Evolutionary conservation across 768 basidiomycete genomes (phyloP).

Genomic region (Phylloporus sp.): DNA sequence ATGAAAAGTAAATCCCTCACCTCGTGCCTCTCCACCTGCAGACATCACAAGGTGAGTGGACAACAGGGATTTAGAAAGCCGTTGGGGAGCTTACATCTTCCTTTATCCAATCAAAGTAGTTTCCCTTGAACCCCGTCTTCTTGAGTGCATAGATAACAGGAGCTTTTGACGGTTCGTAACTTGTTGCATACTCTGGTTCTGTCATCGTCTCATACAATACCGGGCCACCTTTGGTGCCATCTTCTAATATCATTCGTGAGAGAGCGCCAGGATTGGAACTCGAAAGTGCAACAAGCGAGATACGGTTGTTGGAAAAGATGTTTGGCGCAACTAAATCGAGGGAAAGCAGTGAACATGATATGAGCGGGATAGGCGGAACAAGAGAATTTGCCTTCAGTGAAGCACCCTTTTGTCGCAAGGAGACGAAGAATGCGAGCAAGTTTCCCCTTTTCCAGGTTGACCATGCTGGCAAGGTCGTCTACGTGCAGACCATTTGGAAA

Average conservation of each 20-base stretch:
- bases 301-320: slow-evolving; percentile 32
- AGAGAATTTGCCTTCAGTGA: slow-evolving; percentile 30
- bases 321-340: slow-evolving; percentile 21
- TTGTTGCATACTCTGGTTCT: slow-evolving; percentile 24
- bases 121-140: slow-evolving; percentile 12
- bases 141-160: slow-evolving; percentile 20
- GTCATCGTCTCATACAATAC: slow-evolving; percentile 24
- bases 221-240: slow-evolving; percentile 12
- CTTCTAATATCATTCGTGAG: slow-evolving; percentile 4
- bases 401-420: slow-evolving; percentile 30
- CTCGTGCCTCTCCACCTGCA: slow-evolving; percentile 14
- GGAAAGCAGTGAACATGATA: background rate
- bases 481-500: slow-evolving; percentile 28
- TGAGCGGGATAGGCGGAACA: too few relatives aligned
- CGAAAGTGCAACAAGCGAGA: slow-evolving; percentile 27
- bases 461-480: slow-evolving; percentile 21
- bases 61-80: too few relatives aligned
- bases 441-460: slow-evolving; percentile 26
- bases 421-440: slow-evolving; percentile 30
- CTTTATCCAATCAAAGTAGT: slow-evolving; percentile 23
- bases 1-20: slow-evolving; percentile 10
- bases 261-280: slow-evolving; percentile 9
- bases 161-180: slow-evolving; percentile 19
- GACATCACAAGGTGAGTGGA: background rate
- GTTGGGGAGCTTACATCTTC: slow-evolving; percentile 19